Base-by-base conservation (phyloP, 345 rosid species). In the Adansonia digitata region DNA sequence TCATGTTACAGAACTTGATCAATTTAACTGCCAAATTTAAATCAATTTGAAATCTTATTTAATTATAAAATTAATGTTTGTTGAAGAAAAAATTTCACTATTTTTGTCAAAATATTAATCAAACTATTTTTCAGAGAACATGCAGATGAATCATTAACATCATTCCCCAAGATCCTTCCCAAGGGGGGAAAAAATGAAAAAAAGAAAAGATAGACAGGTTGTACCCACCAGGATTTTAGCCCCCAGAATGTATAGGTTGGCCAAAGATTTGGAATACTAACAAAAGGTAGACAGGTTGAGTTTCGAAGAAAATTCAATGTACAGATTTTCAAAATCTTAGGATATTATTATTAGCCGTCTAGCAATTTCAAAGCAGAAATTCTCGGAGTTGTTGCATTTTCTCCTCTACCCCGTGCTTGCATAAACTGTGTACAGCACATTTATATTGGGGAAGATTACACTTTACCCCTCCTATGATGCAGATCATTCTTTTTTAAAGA, bases 91-190 rank as follows among this genome's bases (percentile, higher is more conserved):
- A 37, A 43, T 29, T 71, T 52, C 20, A 71, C 22, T 53, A 37
- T 4, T 20, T 52, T 52, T 71, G 29, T 35, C 31, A 53, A 20
- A 53, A 35, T 71, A 13, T 13, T 12, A 71, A 52, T n/a, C 20
- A 71, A 71, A 69, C 73, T 18, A 69, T 17, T 48, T 35, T 53
- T 12, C 14, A 37, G 62, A 35, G 63, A 71, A 53, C 22, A 53
- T 51, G 34, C 34, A 37, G 22, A 8, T 18, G 2, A 34, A 31
- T 24, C 7, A 37, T 17, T 46, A 70, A 51, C 26, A 49, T 69
- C 29, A 69, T 12, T 34, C 17, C 59, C 22, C 31, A n/a, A 31
- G n/a, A 49, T 70, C 46, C 46, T 52, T n/a, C 3, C 15, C n/a
- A n/a, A n/a, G n/a, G n/a, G n/a, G n/a, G n/a, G n/a, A n/a, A n/a